Evolutionary conservation across 208 protist genomes (phyloP).

Genomic region (Leishmania guyanensis): DNA sequence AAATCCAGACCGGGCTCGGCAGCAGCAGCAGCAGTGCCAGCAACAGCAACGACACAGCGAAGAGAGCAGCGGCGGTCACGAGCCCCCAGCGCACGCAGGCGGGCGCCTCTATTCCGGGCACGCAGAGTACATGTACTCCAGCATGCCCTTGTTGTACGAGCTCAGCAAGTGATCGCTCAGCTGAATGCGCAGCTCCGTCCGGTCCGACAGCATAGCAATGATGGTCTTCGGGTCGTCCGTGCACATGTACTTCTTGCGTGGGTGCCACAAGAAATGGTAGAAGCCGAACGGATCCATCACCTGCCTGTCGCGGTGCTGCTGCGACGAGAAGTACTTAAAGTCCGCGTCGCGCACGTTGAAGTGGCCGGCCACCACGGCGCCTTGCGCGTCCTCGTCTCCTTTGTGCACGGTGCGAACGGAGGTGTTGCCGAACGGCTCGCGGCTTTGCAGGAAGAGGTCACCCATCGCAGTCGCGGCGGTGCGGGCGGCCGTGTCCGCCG

Average conservation of each 20-base stretch:
- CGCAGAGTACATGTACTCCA: conserved; percentile 39
- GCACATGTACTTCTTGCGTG: conserved; percentile 28
- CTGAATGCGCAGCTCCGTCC: conserved; percentile 31
- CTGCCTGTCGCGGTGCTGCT: conserved; percentile 30
- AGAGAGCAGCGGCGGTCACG: not conserved
- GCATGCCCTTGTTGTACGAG: conserved; percentile 33
- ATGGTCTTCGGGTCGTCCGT: conserved; percentile 23
- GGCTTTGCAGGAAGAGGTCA: conserved; percentile 36
- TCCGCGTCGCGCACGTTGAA: conserved; percentile 15
- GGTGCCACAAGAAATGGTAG: conserved; percentile 45
- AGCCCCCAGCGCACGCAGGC: not conserved
- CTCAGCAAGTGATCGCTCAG: conserved; percentile 43
- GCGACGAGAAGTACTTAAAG: conserved; percentile 16
- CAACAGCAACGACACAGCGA: not conserved
- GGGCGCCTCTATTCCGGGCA: not conserved
- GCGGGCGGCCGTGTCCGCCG: not conserved
- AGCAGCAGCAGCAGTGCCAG: not conserved
- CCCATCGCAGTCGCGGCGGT: conserved; percentile 5
- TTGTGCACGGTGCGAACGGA: conserved; percentile 5
- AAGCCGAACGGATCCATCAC: conserved; percentile 36
- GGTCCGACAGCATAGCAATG: conserved; percentile 37
- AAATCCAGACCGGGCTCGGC: not conserved
- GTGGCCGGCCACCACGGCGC: not conserved
- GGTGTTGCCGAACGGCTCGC: conserved; percentile 52
- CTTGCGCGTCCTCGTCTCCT: not conserved